Evolutionary conservation across 352 stramenopile species (phyloP).

Genomic region (Pythium rishiriense): DNA sequence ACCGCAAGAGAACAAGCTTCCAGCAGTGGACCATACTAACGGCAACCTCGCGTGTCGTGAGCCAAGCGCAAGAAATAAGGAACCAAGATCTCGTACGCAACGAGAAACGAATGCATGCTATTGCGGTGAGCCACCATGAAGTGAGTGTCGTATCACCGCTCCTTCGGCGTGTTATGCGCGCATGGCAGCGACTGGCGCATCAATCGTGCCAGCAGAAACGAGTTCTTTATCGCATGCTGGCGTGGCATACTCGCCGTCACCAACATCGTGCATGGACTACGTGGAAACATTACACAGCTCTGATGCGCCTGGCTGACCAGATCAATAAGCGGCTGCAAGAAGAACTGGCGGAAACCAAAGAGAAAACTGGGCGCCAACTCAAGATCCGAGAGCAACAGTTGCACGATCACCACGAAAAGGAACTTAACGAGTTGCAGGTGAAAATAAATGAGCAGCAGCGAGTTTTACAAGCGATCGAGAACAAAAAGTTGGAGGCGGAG

Average conservation of each 20-base stretch:
- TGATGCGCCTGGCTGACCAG: conserved; percentile 1
- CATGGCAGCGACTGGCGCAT: conserved; percentile 1
- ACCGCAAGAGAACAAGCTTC: conserved; percentile 8
- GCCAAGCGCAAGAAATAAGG: not conserved
- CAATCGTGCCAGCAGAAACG: not conserved
- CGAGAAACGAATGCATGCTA: conserved; percentile 11
- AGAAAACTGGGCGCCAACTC: not conserved
- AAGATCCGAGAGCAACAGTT: not conserved
- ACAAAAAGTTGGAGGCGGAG: not conserved
- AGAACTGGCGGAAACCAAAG: not conserved
- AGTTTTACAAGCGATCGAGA: not conserved
- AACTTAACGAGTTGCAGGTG: conserved; percentile 6
- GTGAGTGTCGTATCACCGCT: not conserved
- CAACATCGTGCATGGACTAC: conserved; percentile 18
- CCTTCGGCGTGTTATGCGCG: conserved; percentile 1
- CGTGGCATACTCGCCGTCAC: not conserved
- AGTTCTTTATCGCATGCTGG: conserved; percentile 12
- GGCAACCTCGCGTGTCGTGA: not conserved
- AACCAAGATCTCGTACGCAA: not conserved
- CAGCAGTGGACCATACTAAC: not conserved
- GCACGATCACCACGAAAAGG: conserved; percentile 1
- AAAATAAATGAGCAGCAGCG: conserved; percentile 14
- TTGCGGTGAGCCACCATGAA: conserved; percentile 16
- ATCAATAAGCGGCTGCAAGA: not conserved
- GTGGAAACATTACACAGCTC: conserved; percentile 4